phyloP scores from a whole-genome alignment of 108 stramenopile genomes.

The Skeletonema grethae region DNA sequence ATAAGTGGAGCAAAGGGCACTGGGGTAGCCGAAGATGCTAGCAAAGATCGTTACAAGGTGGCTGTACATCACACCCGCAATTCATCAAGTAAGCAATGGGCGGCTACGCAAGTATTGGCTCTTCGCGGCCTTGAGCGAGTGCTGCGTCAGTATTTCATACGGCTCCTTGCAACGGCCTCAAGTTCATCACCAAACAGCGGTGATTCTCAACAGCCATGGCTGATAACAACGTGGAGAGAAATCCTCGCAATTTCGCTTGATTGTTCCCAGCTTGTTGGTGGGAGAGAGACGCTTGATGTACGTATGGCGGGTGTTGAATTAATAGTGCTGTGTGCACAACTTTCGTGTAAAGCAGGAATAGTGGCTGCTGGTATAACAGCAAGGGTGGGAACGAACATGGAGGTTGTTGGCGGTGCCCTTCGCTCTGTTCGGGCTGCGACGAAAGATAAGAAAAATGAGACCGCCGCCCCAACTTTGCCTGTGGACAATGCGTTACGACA shows the following conservation, averaged over 20 bases:
- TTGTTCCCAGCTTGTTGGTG: slow-evolving; percentile 54
- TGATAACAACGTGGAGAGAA: slow-evolving; percentile 72
- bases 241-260: slow-evolving; percentile 66
- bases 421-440: slow-evolving; percentile 56
- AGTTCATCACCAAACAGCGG: slow-evolving; percentile 28
- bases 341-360: slow-evolving; percentile 70
- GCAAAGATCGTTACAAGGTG: slow-evolving; percentile 63
- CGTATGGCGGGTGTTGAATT: slow-evolving; percentile 75
- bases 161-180: slow-evolving; percentile 47
- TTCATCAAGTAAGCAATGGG: slow-evolving; percentile 83
- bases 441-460: slow-evolving; percentile 18
- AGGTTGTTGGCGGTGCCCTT: slow-evolving; percentile 87
- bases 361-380: slow-evolving; percentile 74
- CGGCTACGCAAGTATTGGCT: slow-evolving; percentile 79
- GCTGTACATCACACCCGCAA: slow-evolving; percentile 86
- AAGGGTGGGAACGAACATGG: slow-evolving; percentile 86
- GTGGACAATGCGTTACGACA: slow-evolving; percentile 32
- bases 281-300: slow-evolving; percentile 78
- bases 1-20: slow-evolving; percentile 21
- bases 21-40: background rate
- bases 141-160: slow-evolving; percentile 66
- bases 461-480: slow-evolving; percentile 10
- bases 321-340: slow-evolving; percentile 66
- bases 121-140: slow-evolving; percentile 82
- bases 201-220: slow-evolving; percentile 58